These are phyloP conservation scores for Neonectria sp. DNA, from an alignment of 2,329 filamentous ascomycete genomes.

Conservation along the genomic window DNA sequence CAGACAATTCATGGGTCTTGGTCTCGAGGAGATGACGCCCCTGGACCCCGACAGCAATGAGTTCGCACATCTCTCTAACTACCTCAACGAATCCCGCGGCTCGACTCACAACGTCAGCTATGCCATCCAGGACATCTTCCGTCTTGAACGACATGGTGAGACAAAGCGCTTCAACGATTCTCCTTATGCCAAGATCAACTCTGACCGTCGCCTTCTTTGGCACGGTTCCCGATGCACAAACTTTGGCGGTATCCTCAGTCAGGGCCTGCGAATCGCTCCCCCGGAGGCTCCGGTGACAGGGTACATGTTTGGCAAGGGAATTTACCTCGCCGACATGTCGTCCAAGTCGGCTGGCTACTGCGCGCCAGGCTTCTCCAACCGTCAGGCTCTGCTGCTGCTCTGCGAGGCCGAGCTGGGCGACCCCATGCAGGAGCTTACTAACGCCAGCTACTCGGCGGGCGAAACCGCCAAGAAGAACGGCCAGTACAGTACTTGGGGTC, in stretches of 20 bases:
- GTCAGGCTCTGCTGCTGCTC: conserved; percentile 81
- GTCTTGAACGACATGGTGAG: conserved; percentile 84
- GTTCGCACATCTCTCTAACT: conserved; percentile 75
- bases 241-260: conserved; percentile 88
- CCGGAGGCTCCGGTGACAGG: conserved; percentile 84
- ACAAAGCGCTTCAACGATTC: conserved; percentile 75
- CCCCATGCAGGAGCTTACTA: conserved; percentile 76
- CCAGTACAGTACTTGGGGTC: conserved; percentile 78
- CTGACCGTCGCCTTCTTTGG: conserved; percentile 85
- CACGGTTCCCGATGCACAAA: conserved; percentile 89
- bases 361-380: conserved; percentile 71
- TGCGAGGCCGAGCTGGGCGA: conserved; percentile 85
- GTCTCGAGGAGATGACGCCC: conserved; percentile 82
- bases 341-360: conserved; percentile 89
- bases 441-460: conserved; percentile 74
- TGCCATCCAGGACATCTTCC: conserved; percentile 82
- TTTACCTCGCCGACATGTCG: conserved; percentile 89
- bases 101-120: conserved; percentile 75
- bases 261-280: conserved; percentile 91
- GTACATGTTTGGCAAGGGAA: conserved; percentile 93
- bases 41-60: conserved; percentile 73
- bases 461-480: conserved; percentile 72
- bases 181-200: conserved; percentile 66
- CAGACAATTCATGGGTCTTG: conserved; percentile 78
- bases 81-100: conserved; percentile 78